Evolutionary conservation across 306 rosid species (phyloP), one percentile per base, ranked within the genome.

Genomic region (Sphenostylis stenocarpa): DNA sequence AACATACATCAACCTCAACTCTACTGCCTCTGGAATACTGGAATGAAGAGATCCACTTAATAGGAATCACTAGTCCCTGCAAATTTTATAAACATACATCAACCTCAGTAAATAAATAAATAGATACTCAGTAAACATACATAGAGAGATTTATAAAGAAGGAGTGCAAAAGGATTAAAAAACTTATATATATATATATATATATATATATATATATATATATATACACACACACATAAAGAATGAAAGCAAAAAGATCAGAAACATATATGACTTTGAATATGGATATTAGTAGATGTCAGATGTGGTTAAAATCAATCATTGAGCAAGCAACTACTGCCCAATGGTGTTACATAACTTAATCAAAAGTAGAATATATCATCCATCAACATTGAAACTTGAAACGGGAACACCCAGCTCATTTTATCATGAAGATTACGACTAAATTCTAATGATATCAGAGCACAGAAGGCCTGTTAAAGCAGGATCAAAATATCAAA

Each of bases 1-100:
- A 2, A 76, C 29, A 65, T 64, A 84, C 49, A 70, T 55, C 14
- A 57, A 21, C 69, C 48, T 64, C 28, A n/a, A n/a, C n/a, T n/a
- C n/a, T n/a, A n/a, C n/a, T n/a, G n/a, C n/a, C n/a, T n/a, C n/a
- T n/a, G n/a, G n/a, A n/a, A n/a, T n/a, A n/a, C n/a, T n/a, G n/a
- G n/a, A n/a, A n/a, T n/a, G n/a, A n/a, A n/a, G n/a, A n/a, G n/a
- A n/a, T n/a, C n/a, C n/a, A n/a, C n/a, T n/a, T n/a, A n/a, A n/a
- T n/a, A n/a, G 34, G 43, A 12, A 7, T 38, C 12, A 38, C 43
- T 38, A 38, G 43, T 38, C 43, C 43, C 43, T 38, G 43, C 43
- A 38, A 9, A 26, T 26, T 26, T 26, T 26, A 26, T 26, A 26
- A 2, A 76, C 29, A 65, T 64, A 84, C 49, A 70, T 55, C 14